Base-by-base conservation (phyloP, 1,284 basidiomycete species). In the Leccinum laetum region DNA sequence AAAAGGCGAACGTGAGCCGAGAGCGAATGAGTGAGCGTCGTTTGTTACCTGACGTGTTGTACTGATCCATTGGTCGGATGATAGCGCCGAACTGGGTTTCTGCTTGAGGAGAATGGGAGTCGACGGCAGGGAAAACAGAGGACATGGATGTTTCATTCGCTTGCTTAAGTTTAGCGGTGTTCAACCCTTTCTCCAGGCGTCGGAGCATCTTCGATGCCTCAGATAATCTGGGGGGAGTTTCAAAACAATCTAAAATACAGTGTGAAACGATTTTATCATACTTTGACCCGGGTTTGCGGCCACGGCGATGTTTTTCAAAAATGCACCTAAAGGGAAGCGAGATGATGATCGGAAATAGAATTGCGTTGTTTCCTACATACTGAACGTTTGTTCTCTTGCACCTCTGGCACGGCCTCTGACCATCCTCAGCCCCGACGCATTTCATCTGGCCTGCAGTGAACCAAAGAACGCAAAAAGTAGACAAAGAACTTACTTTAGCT, bases 281-380 rank as follows among this genome's bases (percentile, higher is more conserved):
- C 92, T 93, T 94, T 78, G 92, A 93, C 69, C 92, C 92, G n/a
- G 92, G 92, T 73, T 94, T 94, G 64, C 92, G 86, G 53, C 92
- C 92, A 52, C 92, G 86, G 60, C 92, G 86, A 76, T 94, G 92
- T 76, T 94, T 94, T 80, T 94, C 92, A 71, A 94, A 94, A 46
- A 93, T 69, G 72, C 91, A 93, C 67, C 91, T 92, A 70, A 63
- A 66, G 61, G 55, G 63, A 57, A 61, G 68, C 67, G 69, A 69
- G 62, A 55, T 69, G 60, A 62, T 21, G 56, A 66, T 32, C 61
- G 63, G 58, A 59, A 62, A 59, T 61, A 65, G 24, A 65, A 60
- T 61, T 39, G 58, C 58, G 61, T 69, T 70, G 74, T 77, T 68
- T 56, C 16, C 58, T 64, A 75, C 75, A 64, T 75, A 92, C 91